Conservation (phyloP, 2,329 filamentous ascomycete genomes). For the Trichoderma citrinoviride region DNA sequence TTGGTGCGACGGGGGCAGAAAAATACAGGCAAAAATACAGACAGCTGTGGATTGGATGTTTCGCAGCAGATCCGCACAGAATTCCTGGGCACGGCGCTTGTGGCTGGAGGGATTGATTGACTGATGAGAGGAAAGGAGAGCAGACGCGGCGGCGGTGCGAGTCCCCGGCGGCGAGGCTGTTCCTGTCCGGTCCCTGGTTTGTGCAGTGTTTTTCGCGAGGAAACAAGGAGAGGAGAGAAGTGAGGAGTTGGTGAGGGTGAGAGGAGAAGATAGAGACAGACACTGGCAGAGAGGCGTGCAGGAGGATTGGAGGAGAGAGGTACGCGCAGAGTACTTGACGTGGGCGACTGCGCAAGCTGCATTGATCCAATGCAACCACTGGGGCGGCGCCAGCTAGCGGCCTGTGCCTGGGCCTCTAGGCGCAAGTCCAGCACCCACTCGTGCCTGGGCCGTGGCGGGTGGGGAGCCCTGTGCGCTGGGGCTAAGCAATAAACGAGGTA, state of each 20-base stretch:
- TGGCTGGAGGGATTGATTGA: too few species aligned
- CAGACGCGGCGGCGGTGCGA: not conserved
- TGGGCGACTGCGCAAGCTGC: too few species aligned
- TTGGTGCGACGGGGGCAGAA: slow-evolving; percentile 16
- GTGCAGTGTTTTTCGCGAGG: not conserved
- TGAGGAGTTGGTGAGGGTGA: not conserved
- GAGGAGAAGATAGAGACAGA: not conserved
- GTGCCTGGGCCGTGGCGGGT: not conserved
- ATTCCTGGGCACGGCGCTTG: slow-evolving; percentile 16
- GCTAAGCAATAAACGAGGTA: not conserved
- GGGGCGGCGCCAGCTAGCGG: not conserved
- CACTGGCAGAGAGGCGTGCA: not conserved
- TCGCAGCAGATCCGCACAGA: slow-evolving; percentile 20
- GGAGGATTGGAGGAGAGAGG: not conserved
- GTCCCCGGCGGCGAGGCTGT: not conserved
- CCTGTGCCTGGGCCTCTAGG: slow-evolving; percentile 1
- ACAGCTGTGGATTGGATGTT: slow-evolving; percentile 1
- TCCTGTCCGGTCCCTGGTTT: too few species aligned
- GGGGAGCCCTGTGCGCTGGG: not conserved
- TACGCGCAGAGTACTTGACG: not conserved
- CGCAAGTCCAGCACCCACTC: too few species aligned
- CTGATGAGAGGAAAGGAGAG: not conserved
- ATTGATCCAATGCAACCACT: not conserved
- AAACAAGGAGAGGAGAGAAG: not conserved
- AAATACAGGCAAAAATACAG: not conserved